phyloP scores from a whole-genome alignment of 805 yeast species.

The Wickerhamiella galacta region DNA sequence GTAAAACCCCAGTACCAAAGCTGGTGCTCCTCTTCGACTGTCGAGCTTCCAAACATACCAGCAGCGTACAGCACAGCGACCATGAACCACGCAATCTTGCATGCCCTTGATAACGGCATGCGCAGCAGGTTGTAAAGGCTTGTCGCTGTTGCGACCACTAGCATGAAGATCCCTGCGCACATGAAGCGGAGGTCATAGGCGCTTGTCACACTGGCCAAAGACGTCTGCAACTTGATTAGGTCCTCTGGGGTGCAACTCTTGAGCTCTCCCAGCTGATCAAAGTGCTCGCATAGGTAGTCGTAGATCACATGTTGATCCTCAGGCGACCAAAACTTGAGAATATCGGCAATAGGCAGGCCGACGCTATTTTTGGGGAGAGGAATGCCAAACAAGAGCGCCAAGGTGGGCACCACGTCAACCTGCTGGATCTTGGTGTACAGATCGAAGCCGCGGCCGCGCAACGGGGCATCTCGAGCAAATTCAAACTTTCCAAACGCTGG shows the following conservation, averaged over 20 bases:
- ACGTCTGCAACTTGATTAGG: conserved; percentile 26
- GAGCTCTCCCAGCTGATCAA: conserved; percentile 1
- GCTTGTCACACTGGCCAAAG: conserved; percentile 33
- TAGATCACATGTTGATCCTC: conserved; percentile 11
- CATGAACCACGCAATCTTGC: conserved; percentile 12
- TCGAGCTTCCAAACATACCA: conserved; percentile 68
- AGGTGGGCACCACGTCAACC: conserved; percentile 57
- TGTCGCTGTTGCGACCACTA: conserved; percentile 21
- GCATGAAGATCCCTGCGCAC: conserved; percentile 24
- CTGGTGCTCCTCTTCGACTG: conserved; percentile 92
- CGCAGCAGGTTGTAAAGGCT: conserved; percentile 17
- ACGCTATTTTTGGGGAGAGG: conserved; percentile 58
- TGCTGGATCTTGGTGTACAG: conserved; percentile 44
- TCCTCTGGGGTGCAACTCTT: conserved; percentile 5
- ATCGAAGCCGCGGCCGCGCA: conserved; percentile 28
- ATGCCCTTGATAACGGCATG: conserved; percentile 6
- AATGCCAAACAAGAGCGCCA: conserved; percentile 41
- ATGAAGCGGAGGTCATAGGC: conserved; percentile 49
- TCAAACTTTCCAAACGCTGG: conserved; percentile 30
- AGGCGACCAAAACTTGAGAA: conserved; percentile 34
- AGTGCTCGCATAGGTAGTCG: conserved; percentile 16
- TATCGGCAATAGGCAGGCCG: conserved; percentile 49
- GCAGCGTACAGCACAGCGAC: conserved; percentile 28
- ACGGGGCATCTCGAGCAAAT: conserved; percentile 7
- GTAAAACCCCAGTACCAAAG: conserved; percentile 76